These are phyloP conservation scores for Rhizopogon rudus DNA, from an alignment of 768 basidiomycete genomes.

Conservation along the genomic window DNA sequence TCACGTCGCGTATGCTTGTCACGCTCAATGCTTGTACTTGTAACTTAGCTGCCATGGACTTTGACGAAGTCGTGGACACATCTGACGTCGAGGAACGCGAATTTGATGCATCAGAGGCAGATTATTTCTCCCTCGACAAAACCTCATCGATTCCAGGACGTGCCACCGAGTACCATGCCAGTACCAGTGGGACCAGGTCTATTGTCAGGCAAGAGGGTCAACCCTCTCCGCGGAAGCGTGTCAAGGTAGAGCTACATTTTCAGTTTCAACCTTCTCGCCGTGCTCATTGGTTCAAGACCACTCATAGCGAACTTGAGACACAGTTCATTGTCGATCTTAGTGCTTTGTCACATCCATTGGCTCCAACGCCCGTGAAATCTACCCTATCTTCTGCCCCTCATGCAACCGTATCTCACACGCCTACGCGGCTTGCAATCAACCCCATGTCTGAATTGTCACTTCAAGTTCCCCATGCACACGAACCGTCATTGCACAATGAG, in stretches of 20 bases:
- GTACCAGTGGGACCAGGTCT: background rate
- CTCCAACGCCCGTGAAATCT: background rate
- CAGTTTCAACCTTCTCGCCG: background rate
- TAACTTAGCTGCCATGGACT: conserved; percentile 17
- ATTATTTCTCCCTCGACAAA: conserved; percentile 1
- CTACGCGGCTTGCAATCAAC: background rate
- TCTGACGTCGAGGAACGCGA: conserved; percentile 61
- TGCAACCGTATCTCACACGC: background rate
- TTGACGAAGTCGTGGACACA: conserved; percentile 52
- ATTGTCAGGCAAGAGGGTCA: conserved; percentile 8
- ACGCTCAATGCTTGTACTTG: no score
- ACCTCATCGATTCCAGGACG: background rate
- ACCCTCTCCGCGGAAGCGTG: conserved; percentile 32
- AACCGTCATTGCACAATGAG: background rate
- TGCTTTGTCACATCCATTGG: background rate
- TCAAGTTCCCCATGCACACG: background rate
- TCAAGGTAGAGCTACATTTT: conserved; percentile 22
- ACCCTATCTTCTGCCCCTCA: background rate
- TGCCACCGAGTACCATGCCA: background rate
- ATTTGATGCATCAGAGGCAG: conserved; percentile 18
- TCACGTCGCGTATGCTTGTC: no score
- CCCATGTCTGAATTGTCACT: no score
- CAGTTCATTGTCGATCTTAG: background rate
- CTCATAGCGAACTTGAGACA: conserved; percentile 5
- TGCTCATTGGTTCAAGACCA: conserved; percentile 16